Evolutionary conservation across 169 alveolate species (phyloP), one percentile per base, ranked within the genome.

Genomic region (Ichthyophthirius multifiliis): DNA sequence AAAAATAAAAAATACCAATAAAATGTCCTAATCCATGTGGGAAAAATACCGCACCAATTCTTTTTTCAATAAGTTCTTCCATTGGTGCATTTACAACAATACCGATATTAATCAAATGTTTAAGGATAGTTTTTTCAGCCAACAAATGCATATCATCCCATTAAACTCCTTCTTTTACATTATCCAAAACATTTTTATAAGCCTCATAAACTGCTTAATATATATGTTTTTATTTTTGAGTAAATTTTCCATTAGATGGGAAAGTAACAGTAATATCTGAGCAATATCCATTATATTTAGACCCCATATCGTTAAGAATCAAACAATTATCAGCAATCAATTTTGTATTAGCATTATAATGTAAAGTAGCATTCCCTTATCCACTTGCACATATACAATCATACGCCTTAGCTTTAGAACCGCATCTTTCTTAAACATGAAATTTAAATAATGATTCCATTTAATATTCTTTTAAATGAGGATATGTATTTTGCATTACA

Each of bases 11-110:
- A 15, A 10, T 55, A 55, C 71, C 82, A 84, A 74, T 37, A 18
- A 92, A 86, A 82, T 96, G 98, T 2, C 98, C 98, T 15, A 96
- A 86, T 18, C 98, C 97, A 82, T 96, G 98, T 20, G 97, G 97
- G 92, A 93, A 86, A 82, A 96, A 96, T 32, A 88, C 74, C 64
- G 88, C 89, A 4, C 97, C 96, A 16, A 96, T 85, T 80, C 94
- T 87, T 45, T 93, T 86, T 18, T 92, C 83, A 18, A 83, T 64
- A 88, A 94, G 84, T 77, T 92, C 97, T 12, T 93, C 96, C 27
- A 92, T 75, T 43, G 89, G 45, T 44, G 87, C 92, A 4, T 87
- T 83, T 12, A 65, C 76, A 20, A 95, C 83, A 2, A 96, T 47
- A 23, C 96, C 96, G 5, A 91, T 71, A 5, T 89, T 87, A 84